Percentiles rank a stretch among this genome's conserved stretches.
phyloP scores from a whole-genome alignment of 129 eudicot genomes.

The Pulicaria dysenterica region DNA sequence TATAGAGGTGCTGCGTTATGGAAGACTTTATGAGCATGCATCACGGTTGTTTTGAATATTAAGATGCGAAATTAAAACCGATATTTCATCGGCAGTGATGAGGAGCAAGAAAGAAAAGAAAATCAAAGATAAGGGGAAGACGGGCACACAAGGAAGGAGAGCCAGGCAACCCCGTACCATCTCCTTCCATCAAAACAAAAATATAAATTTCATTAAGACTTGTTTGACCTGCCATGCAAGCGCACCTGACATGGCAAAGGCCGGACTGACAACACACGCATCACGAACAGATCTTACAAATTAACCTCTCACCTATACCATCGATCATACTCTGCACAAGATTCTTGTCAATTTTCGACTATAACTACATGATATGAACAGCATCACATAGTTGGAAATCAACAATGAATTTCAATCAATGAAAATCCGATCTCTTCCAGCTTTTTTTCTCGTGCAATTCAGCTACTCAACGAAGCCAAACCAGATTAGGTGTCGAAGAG shows the following conservation, averaged over 20 bases:
- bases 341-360: slow-evolving; percentile 7
- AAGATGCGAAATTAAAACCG: not conserved
- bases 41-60: not conserved
- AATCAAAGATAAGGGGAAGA: not conserved
- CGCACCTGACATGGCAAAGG: slow-evolving; percentile 99
- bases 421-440: not conserved
- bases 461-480: not conserved
- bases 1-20: slow-evolving; percentile 5
- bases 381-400: slow-evolving; percentile 20
- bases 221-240: slow-evolving; percentile 94
- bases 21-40: not conserved
- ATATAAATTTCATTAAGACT: slow-evolving; percentile 33
- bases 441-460: not conserved
- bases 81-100: not conserved
- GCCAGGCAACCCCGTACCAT: slow-evolving; percentile 83
- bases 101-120: not conserved
- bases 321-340: not conserved
- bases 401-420: not conserved
- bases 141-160: slow-evolving; percentile 58
- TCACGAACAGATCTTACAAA: slow-evolving; percentile 26
- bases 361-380: slow-evolving; percentile 19
- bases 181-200: slow-evolving; percentile 66
- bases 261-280: slow-evolving; percentile 39
- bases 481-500: not conserved
- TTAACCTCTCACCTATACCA: slow-evolving; percentile 28